Evolutionary conservation across 192 early-diverging fungal genomes (phyloP).

Genomic region (Coemansia guatemalensis): DNA sequence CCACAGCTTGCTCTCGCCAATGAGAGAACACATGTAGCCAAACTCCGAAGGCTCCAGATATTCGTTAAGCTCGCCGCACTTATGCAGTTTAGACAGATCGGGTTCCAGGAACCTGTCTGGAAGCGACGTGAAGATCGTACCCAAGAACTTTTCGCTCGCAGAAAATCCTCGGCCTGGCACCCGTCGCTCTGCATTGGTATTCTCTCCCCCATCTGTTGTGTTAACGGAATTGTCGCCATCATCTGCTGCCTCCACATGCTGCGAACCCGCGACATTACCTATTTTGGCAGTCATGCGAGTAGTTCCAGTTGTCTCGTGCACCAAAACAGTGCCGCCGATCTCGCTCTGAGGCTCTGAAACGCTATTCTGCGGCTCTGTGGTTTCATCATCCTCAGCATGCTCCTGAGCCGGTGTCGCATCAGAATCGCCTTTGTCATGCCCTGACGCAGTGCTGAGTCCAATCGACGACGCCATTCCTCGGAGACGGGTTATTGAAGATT

Average conservation of each 20-base stretch:
- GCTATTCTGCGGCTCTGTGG: not conserved
- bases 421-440: not conserved
- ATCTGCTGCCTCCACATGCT: not conserved
- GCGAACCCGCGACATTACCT: not conserved
- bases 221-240: not conserved
- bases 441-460: constrained; percentile 18
- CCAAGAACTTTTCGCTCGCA: constrained; percentile 26
- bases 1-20: constrained; percentile 31
- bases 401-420: not conserved
- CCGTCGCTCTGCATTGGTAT: constrained; percentile 4
- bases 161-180: constrained; percentile 48
- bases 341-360: not conserved
- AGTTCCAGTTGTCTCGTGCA: constrained; percentile 32
- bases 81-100: not conserved
- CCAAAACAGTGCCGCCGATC: constrained; percentile 16
- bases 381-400: not conserved
- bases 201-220: not conserved
- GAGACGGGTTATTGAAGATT: constrained; percentile 10
- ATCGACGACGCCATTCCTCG: constrained; percentile 19
- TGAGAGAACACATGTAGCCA: constrained; percentile 11
- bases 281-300: constrained; percentile 10
- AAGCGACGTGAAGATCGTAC: constrained; percentile 15
- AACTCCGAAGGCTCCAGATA: constrained; percentile 15
- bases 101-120: constrained; percentile 8
- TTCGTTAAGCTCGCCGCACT: not conserved